Base-by-base conservation (phyloP, 805 yeast genomes). In the Schizosaccharomyces japonicus region DNA sequence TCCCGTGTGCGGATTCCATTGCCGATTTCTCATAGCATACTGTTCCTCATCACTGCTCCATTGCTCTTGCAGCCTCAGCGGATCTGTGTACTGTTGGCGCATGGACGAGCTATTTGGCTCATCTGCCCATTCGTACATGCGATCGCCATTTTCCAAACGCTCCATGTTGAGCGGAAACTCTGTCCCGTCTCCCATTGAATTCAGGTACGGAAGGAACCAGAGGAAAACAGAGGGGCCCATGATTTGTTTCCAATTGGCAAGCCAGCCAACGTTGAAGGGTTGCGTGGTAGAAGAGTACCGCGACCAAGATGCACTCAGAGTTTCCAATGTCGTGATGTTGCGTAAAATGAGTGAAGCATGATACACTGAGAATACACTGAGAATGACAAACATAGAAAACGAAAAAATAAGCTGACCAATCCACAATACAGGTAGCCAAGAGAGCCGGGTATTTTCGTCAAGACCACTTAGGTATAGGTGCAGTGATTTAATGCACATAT, bases 31-130 rank as follows among this genome's bases (percentile, higher is more conserved):
- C 42, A 36, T 36, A 15, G 42, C 42, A 36, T n/a, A 36, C 13
- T 36, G 25, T 23, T 36, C 42, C 26, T 36, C 42, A 36, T 36
- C 42, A 23, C 42, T 36, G 23, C 25, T 21, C 42, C 42, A 36
- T 19, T 23, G 27, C 4, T 17, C 23, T 3, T 17, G 27, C n/a
- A n/a, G n/a, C n/a, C n/a, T n/a, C n/a, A n/a, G n/a, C n/a, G n/a
- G n/a, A n/a, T n/a, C n/a, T n/a, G n/a, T n/a, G n/a, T n/a, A n/a
- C n/a, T n/a, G n/a, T n/a, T n/a, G n/a, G n/a, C n/a, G n/a, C 23
- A 25, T 23, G 23, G 17, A 17, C 7, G 15, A 8, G 10, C 17
- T 36, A 19, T 25, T 15, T 5, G 27, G 11, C 5, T n/a, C 11
- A 3, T 10, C 13, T 6, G 13, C 23, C n/a, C n/a, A n/a, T 13